Conservation (phyloP, 805 yeast species). For the Kluyveromyces dobzhanskii region DNA sequence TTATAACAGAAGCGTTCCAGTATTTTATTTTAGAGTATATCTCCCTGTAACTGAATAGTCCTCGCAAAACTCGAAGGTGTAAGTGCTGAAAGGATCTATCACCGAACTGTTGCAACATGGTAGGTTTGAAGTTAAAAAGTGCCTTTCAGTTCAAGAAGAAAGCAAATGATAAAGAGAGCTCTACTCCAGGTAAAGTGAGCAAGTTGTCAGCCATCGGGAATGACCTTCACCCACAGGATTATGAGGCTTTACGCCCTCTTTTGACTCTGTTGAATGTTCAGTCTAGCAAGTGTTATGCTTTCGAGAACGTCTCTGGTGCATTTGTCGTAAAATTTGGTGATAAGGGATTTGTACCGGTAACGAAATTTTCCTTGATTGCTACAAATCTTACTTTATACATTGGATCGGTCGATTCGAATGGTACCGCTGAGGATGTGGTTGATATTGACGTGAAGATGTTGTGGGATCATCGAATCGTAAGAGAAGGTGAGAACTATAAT, state of each 20-base stretch:
- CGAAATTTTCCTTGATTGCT: slow-evolving; percentile 4
- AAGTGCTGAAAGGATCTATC: too few species aligned
- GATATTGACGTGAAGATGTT: not conserved
- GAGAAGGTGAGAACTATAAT: not conserved
- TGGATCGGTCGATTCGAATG: not conserved
- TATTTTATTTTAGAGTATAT: too few species aligned
- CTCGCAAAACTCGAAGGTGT: too few species aligned
- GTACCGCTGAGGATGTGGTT: not conserved
- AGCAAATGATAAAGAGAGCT: not conserved
- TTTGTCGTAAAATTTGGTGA: slow-evolving; percentile 1
- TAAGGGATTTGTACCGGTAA: slow-evolving; percentile 4
- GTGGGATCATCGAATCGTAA: slow-evolving; percentile 1
- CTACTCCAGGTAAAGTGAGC: not conserved
- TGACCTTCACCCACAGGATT: slow-evolving; percentile 1
- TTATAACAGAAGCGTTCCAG: too few species aligned
- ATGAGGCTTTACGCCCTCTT: slow-evolving; percentile 7
- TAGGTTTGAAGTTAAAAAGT: slow-evolving; percentile 1
- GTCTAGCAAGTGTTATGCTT: slow-evolving; percentile 5
- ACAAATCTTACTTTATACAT: slow-evolving; percentile 3
- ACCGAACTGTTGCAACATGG: not conserved
- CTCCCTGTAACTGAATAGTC: too few species aligned
- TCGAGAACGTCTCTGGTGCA: not conserved
- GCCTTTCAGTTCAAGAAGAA: slow-evolving; percentile 3
- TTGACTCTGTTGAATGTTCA: slow-evolving; percentile 8
- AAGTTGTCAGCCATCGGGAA: not conserved